Conservation (phyloP, 2,329 filamentous ascomycete species). For the Pseudogymnoascus sp. region DNA sequence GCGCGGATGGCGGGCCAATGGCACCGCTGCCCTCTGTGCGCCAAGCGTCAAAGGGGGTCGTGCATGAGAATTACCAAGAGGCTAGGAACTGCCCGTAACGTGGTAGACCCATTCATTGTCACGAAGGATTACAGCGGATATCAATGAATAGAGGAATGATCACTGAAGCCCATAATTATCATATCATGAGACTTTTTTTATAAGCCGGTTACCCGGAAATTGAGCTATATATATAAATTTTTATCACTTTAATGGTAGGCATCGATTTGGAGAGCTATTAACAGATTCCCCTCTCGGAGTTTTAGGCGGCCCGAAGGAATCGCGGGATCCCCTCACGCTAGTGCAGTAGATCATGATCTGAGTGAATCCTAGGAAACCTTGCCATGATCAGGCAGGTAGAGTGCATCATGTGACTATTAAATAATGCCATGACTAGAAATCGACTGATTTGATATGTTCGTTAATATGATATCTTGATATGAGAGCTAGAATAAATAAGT, state of each 20-base stretch:
- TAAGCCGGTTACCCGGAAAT: background rate
- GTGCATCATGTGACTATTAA: background rate
- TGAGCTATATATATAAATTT: background rate
- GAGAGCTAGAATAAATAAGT: background rate
- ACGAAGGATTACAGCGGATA: background rate
- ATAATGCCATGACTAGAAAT: background rate
- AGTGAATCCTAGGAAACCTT: background rate
- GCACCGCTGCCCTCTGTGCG: background rate
- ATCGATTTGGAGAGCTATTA: background rate
- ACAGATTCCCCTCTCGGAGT: background rate
- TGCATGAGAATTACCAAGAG: background rate
- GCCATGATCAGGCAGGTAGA: background rate
- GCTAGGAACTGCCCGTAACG: background rate
- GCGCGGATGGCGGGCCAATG: background rate
- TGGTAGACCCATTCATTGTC: background rate
- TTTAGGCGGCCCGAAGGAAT: background rate
- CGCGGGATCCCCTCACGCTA: slow-evolving; percentile 4
- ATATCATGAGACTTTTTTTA: background rate
- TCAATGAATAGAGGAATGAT: background rate
- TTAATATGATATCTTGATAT: background rate
- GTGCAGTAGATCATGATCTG: background rate
- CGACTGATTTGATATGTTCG: background rate
- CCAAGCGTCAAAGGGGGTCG: background rate
- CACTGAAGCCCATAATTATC: background rate
- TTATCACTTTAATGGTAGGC: background rate